Evolutionary conservation across 176 grass and related monocot species (phyloP), one percentile per base, ranked within the genome.

Genomic region (Dactylis glomerata): DNA sequence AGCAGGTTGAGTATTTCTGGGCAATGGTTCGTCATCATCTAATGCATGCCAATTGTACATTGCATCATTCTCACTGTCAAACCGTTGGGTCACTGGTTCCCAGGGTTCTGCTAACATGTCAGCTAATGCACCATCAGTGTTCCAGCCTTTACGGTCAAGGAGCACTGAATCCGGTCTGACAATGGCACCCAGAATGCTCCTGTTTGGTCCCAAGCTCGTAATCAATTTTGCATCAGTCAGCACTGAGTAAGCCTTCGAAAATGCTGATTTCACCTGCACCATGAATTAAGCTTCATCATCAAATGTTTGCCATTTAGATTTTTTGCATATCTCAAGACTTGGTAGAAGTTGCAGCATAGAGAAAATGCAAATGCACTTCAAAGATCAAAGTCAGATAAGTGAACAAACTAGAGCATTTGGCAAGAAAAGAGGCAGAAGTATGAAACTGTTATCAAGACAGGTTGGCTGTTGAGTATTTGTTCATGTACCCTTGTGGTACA

Each of bases 21-120:
- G 97, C 36, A 99, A 79, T 20, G 93, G 97, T 52, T 96, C 97
- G 78, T 99, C 92, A 6, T 99, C 92, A 9, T 99, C 93, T 80
- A 96, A 85, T 57, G 94, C 72, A 54, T 96, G 90, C 97, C 97
- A 99, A 75, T 96, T 96, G 80, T 99, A 94, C 6, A 84, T 45
- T 23, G 64, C 68, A 68, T 87, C 91, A 82, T 73, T 80, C 30
- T 88, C 77, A 47, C 84, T 76, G 76, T 92, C 90, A 80, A 96
- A 91, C 54, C 69, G 90, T 20, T 72, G 88, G 3, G 68, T 51
- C 26, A 89, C 23, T 0, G 86, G 88, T 52, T 96, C 93, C 88
- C 90, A 91, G 44, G 81, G 87, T 67, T 91, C 91, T 15, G 83
- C 77, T 50, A 99, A 86, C 58, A 94, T 85, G 58, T 80, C 78